Evolutionary conservation across 2,329 filamentous ascomycete species (phyloP).

Genomic region (Xylariaceae sp.): DNA sequence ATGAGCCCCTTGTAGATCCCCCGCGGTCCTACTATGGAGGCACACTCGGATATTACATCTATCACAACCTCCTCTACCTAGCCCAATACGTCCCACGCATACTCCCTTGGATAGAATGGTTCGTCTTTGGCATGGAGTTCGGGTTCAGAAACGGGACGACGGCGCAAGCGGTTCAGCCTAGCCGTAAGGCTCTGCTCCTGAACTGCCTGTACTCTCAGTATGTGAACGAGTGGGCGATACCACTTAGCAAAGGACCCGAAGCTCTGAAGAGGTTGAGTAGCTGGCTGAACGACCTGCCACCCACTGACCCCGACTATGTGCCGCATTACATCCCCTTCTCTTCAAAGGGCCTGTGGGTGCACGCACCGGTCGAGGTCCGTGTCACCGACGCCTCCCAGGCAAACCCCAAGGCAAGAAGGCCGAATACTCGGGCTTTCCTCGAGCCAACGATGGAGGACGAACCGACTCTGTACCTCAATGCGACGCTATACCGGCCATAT

Average conservation of each 20-base stretch:
- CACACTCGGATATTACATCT: constrained; percentile 76
- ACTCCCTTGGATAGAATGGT: constrained; percentile 87
- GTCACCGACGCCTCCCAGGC: constrained; percentile 63
- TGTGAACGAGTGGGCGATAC: constrained; percentile 97
- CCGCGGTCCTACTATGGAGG: constrained; percentile 75
- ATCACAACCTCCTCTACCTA: constrained; percentile 83
- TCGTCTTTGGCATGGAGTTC: constrained; percentile 96
- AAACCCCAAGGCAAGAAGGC: constrained; percentile 19
- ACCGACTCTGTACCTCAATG: constrained; percentile 82
- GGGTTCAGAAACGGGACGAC: constrained; percentile 69
- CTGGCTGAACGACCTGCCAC: constrained; percentile 65
- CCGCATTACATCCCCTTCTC: constrained; percentile 71
- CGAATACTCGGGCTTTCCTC: constrained; percentile 42
- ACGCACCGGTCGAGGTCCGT: constrained; percentile 89
- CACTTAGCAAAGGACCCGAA: constrained; percentile 79
- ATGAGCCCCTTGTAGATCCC: constrained; percentile 53
- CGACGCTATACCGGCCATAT: constrained; percentile 83
- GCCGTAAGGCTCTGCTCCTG: constrained; percentile 78
- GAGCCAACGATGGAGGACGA: constrained; percentile 65
- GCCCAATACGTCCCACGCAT: constrained; percentile 72
- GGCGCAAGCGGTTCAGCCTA: constrained; percentile 72
- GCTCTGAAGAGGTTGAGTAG: constrained; percentile 75
- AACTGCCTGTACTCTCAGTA: constrained; percentile 98
- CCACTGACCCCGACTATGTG: constrained; percentile 60
- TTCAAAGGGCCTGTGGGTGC: constrained; percentile 74